A percentile compares a stretch with the other conserved stretches of the same genome.
Conservation (phyloP, 2,329 filamentous ascomycete genomes). For the Passalora sequoiae region DNA sequence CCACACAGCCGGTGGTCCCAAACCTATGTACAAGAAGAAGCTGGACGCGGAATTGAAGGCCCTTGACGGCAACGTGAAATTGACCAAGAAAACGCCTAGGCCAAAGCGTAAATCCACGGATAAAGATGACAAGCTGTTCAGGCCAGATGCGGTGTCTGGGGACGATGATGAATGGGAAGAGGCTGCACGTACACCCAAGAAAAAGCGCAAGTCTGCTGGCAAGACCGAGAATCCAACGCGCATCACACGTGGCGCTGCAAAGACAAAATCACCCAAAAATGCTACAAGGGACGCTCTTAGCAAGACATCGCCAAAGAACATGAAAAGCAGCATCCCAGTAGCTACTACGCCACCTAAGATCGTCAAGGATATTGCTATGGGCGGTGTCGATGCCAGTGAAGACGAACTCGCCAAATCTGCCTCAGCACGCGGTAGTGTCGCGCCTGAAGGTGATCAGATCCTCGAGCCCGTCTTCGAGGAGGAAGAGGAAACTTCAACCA, state of each 20-base stretch:
- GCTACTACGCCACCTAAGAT: conserved; percentile 3
- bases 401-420: conserved; percentile 19
- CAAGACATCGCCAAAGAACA: conserved; percentile 3
- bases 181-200: conserved; percentile 23
- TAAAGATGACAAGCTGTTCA: neutral
- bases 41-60: conserved; percentile 31
- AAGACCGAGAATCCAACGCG: conserved; percentile 14
- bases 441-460: conserved; percentile 21
- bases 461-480: conserved; percentile 34
- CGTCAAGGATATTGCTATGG: conserved; percentile 12
- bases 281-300: conserved; percentile 16
- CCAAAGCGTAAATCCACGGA: conserved; percentile 35
- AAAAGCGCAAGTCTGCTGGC: conserved; percentile 31
- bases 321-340: conserved; percentile 1
- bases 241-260: conserved; percentile 11
- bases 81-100: conserved; percentile 19
- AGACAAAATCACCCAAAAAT: conserved; percentile 15
- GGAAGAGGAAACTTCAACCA: conserved; percentile 25
- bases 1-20: neutral
- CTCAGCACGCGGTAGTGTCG: conserved; percentile 19
- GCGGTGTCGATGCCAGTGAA: conserved; percentile 27
- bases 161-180: conserved; percentile 26
- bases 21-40: conserved; percentile 5
- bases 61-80: conserved; percentile 23
- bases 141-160: conserved; percentile 9